Evolutionary conservation across 2,329 filamentous ascomycete species (phyloP).

Genomic region (Cordyceps tenuipes): DNA sequence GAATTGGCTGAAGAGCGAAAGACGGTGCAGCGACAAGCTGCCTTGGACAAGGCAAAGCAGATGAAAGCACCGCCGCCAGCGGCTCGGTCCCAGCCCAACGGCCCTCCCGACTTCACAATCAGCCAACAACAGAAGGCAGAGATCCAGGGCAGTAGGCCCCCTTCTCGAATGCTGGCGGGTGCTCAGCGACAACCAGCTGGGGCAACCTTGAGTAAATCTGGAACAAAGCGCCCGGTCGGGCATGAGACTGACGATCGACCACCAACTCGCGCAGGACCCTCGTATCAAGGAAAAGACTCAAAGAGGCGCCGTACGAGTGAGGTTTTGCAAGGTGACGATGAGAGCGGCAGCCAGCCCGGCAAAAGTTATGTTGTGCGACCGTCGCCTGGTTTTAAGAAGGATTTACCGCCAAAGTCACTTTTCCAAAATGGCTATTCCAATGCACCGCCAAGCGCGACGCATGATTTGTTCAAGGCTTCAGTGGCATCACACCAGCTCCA

Average conservation of each 20-base stretch:
- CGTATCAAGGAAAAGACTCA: conserved; percentile 60
- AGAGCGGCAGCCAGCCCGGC: conserved; percentile 51
- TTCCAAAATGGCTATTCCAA: conserved; percentile 55
- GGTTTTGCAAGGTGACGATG: conserved; percentile 55
- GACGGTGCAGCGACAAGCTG: conserved; percentile 53
- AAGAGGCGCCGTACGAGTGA: conserved; percentile 78
- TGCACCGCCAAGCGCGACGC: conserved; percentile 43
- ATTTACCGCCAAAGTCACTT: conserved; percentile 50
- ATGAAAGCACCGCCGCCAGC: conserved; percentile 55
- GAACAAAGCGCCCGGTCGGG: conserved; percentile 58
- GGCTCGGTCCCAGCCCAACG: conserved; percentile 45
- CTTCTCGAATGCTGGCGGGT: conserved; percentile 51
- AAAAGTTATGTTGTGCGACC: conserved; percentile 82
- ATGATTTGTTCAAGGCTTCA: conserved; percentile 57
- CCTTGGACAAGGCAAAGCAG: conserved; percentile 57
- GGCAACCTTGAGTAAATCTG: not conserved
- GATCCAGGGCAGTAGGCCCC: conserved; percentile 32
- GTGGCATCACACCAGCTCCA: conserved; percentile 61
- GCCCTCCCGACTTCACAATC: conserved; percentile 37
- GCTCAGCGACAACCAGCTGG: conserved; percentile 50
- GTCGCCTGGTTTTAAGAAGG: conserved; percentile 62
- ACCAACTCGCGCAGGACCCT: conserved; percentile 44
- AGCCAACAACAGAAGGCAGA: conserved; percentile 24
- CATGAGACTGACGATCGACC: conserved; percentile 48
- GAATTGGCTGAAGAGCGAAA: conserved; percentile 60